Base-by-base conservation (phyloP, 2,329 filamentous ascomycete species). In the Hymenoscyphus salicellus region DNA sequence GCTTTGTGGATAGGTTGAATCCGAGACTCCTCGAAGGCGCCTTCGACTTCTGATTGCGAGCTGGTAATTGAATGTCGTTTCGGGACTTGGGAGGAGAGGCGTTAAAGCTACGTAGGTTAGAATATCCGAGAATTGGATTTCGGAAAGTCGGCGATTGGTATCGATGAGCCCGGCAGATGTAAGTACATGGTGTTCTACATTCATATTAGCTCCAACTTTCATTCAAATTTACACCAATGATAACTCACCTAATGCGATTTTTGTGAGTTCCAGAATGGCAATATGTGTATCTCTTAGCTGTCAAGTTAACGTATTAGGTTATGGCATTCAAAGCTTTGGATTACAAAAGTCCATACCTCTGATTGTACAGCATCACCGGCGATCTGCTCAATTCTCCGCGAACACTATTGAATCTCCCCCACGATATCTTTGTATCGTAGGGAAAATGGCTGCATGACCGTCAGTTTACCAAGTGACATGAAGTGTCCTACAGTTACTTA, bases 111-210 rank as follows among this genome's bases (percentile, higher is more conserved):
- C 32, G 30, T 61, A 63, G 17, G 59, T 38, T 1, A 66, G 46
- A 16, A 66, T 64, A 33, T 66, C 62, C 1, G 65, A 62, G 33
- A 64, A 57, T 52, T 66, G 46, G 10, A 66, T 62, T 2, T 66
- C 38, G 30, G 43, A 49, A 3, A 41, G 28, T 32, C 38, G 41
- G 17, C 30, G 30, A 20, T 16, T 41, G 17, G 58, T 28, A 28
- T 56, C 33, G 20, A 65, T 23, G 8, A 52, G 30, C 14, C 17
- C 14, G 8, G 20, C 7, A 20, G 59, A 41, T 26, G 17, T 32
- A 23, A 57, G 20, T 59, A 16, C 55, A 7, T 58, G 56, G n/a
- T 38, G 30, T 30, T 56, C 55, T 56, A 7, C 3, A 32, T 4
- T 3, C 7, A 32, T 32, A 32, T 32, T 32, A 32, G 55, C 8